Conservation (phyloP, 2,329 filamentous ascomycete genomes). For the Colletotrichum viniferum region DNA sequence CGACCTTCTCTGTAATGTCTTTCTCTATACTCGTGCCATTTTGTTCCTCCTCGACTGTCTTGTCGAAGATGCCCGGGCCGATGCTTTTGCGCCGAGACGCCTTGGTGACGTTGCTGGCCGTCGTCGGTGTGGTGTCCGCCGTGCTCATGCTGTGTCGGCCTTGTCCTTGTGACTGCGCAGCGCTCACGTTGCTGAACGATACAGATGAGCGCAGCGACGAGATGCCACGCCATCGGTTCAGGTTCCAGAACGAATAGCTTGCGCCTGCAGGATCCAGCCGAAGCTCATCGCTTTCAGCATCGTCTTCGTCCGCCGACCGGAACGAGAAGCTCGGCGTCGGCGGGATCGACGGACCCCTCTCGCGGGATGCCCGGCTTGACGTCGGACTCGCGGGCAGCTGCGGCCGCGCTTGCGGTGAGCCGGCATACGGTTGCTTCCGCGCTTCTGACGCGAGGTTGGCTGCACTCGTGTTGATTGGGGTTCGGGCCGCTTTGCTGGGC, state of each 20-base stretch:
- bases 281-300: constrained; percentile 45
- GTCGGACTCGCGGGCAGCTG: constrained; percentile 42
- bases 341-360: constrained; percentile 36
- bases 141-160: constrained; percentile 12
- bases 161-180: not conserved
- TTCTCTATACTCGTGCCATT: not conserved
- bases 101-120: constrained; percentile 17
- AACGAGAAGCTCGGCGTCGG: constrained; percentile 63
- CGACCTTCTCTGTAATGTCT: constrained; percentile 1
- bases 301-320: constrained; percentile 37
- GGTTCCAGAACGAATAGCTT: constrained; percentile 61
- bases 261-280: constrained; percentile 42
- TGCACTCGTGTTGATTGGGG: constrained; percentile 39
- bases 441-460: constrained; percentile 50
- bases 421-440: constrained; percentile 47
- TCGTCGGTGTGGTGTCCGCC: constrained; percentile 1
- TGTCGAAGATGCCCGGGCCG: constrained; percentile 19
- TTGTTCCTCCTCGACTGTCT: constrained; percentile 13
- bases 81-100: constrained; percentile 29
- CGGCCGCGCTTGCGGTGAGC: constrained; percentile 24
- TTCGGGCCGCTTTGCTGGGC: constrained; percentile 48
- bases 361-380: constrained; percentile 31
- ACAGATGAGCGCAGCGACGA: constrained; percentile 25
- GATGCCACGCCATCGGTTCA: constrained; percentile 56
- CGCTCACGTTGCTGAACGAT: constrained; percentile 5